phyloP scores from a whole-genome alignment of 1,284 basidiomycete species.

The Ceratobasidium sp. region DNA sequence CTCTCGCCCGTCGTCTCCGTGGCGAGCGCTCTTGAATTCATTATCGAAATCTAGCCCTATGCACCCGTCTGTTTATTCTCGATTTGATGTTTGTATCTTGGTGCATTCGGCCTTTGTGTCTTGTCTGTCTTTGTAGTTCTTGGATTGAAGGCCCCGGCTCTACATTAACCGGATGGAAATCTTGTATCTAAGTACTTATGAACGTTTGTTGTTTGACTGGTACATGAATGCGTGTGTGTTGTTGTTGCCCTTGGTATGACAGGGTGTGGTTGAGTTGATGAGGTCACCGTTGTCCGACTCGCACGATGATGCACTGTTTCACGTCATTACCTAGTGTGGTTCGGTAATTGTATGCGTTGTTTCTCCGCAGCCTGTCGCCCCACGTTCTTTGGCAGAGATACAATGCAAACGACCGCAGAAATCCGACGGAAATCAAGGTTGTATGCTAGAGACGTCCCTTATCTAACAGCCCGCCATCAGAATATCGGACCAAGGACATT shows the following conservation, averaged over 20 bases:
- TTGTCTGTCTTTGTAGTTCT: constrained; percentile 37
- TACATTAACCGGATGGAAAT: constrained; percentile 7
- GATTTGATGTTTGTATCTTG: constrained; percentile 17
- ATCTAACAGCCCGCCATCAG: too few relatives aligned
- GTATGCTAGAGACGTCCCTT: too few relatives aligned
- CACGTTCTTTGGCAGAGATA: too few relatives aligned
- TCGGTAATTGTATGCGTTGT: too few relatives aligned
- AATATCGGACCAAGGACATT: too few relatives aligned
- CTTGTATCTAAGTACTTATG: constrained; percentile 41
- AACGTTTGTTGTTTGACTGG: constrained; percentile 21
- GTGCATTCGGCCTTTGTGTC: constrained; percentile 36
- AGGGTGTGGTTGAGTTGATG: not conserved
- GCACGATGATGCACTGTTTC: too few relatives aligned
- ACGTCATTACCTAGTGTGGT: too few relatives aligned
- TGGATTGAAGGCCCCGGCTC: constrained; percentile 24
- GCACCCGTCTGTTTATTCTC: constrained; percentile 35
- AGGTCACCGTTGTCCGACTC: not conserved
- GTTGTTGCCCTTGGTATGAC: not conserved
- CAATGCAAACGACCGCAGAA: too few relatives aligned
- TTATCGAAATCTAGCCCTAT: constrained; percentile 6
- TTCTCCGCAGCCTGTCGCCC: too few relatives aligned
- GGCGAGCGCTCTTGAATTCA: constrained; percentile 65
- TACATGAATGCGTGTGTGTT: not conserved
- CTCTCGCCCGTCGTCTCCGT: constrained; percentile 75
- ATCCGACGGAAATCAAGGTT: too few relatives aligned